Conservation (phyloP, 2,329 filamentous ascomycete genomes). For the Arthrobotrys musiformis region DNA sequence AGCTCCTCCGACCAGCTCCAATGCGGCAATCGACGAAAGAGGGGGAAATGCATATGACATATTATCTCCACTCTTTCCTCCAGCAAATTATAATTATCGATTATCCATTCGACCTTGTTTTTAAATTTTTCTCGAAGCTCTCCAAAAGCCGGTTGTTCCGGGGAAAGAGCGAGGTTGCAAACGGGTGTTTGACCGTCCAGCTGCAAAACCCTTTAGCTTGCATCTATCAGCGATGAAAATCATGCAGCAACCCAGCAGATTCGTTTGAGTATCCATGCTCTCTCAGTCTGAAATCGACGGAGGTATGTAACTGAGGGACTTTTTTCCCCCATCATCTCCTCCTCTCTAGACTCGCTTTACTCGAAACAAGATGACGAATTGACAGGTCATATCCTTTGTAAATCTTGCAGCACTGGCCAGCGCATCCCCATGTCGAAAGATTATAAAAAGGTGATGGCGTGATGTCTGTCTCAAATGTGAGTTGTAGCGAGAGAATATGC, state of each 20-base stretch:
- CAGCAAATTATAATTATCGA: too few species aligned
- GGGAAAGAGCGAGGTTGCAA: neutral
- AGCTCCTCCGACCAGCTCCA: constrained; percentile 18
- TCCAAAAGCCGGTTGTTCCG: neutral
- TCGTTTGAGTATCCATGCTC: constrained; percentile 42
- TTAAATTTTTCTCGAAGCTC: neutral
- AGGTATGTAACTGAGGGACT: constrained; percentile 48
- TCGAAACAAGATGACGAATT: constrained; percentile 17
- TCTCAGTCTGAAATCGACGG: constrained; percentile 18
- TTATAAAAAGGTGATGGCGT: constrained; percentile 50
- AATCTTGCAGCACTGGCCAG: constrained; percentile 31
- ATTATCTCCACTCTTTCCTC: constrained; percentile 5
- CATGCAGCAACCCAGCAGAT: constrained; percentile 51
- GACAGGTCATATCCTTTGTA: constrained; percentile 22
- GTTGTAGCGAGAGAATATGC: constrained; percentile 23
- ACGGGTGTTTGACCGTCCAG: constrained; percentile 31
- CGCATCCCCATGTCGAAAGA: constrained; percentile 49
- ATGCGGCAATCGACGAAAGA: constrained; percentile 3
- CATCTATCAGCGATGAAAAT: constrained; percentile 40
- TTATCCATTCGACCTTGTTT: neutral
- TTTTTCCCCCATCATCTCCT: constrained; percentile 29
- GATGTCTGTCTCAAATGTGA: constrained; percentile 49
- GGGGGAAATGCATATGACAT: constrained; percentile 5
- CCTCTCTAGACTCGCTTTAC: neutral
- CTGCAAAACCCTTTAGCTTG: constrained; percentile 53